phyloP scores from a whole-genome alignment of 306 rosid genomes.

The Oxytropis ochrocephala region DNA sequence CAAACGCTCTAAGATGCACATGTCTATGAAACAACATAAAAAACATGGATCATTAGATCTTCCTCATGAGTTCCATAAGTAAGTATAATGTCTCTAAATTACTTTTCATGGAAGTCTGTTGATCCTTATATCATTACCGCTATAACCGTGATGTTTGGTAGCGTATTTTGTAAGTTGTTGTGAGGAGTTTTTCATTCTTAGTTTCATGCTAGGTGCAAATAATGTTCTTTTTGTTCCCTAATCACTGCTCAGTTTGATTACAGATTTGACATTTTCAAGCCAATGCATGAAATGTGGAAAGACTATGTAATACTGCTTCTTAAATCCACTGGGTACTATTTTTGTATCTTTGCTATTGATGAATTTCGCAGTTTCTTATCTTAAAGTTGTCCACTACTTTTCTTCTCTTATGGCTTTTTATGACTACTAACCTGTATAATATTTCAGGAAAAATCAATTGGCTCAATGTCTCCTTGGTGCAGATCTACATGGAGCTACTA shows the following conservation, averaged over 20 bases:
- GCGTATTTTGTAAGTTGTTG: background rate
- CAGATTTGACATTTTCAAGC: constrained; percentile 63
- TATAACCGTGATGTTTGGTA: background rate
- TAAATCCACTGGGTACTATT: constrained; percentile 50
- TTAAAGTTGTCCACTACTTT: background rate
- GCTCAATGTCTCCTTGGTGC: constrained; percentile 70
- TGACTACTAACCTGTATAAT: constrained; percentile 25
- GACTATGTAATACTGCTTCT: constrained; percentile 47
- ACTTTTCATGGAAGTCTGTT: background rate
- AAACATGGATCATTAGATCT: constrained; percentile 52
- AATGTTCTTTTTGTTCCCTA: background rate
- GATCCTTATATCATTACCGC: background rate
- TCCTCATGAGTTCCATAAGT: constrained; percentile 56
- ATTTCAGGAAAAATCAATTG: constrained; percentile 62
- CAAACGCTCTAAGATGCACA: constrained; percentile 62
- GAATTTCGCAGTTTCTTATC: background rate
- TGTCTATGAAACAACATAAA: constrained; percentile 76
- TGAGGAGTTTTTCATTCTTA: background rate
- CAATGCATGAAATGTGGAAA: constrained; percentile 93
- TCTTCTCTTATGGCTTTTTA: background rate
- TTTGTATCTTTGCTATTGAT: background rate
- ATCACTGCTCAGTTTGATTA: constrained; percentile 12
- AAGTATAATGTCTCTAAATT: constrained; percentile 23
- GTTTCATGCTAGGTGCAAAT: background rate
- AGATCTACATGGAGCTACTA: constrained; percentile 82